Evolutionary conservation across 257 asterid species (phyloP).

Genomic region (Sherardia arvensis): DNA sequence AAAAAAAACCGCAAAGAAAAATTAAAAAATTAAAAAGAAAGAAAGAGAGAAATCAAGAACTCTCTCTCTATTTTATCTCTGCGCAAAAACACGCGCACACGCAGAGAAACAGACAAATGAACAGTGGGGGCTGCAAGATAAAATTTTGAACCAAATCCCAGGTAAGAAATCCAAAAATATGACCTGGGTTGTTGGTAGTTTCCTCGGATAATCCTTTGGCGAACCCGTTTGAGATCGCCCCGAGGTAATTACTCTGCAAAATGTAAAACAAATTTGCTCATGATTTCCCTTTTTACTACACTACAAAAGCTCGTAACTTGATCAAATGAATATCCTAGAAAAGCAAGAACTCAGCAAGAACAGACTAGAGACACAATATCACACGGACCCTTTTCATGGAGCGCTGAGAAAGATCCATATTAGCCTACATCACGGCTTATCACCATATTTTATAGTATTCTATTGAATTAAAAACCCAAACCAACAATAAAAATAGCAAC

Average conservation of each 20-base stretch:
- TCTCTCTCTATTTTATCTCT: constrained; percentile 13
- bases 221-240: constrained; percentile 38
- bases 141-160: constrained; percentile 31
- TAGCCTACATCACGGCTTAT: neutral
- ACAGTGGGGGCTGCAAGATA: constrained; percentile 4
- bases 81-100: neutral
- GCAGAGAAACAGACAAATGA: constrained; percentile 14
- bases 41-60: constrained; percentile 9
- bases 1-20: neutral
- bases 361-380: neutral
- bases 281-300: neutral
- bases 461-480: neutral
- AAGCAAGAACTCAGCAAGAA: constrained; percentile 3
- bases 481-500: neutral
- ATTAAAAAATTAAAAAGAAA: too few relatives aligned
- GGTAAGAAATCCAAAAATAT: constrained; percentile 33
- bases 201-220: constrained; percentile 21
- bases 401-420: constrained; percentile 17
- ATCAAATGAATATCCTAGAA: neutral
- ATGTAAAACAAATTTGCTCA: neutral
- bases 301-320: neutral
- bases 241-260: constrained; percentile 27
- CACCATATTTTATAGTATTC: neutral
- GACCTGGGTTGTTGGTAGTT: constrained; percentile 47
- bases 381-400: constrained; percentile 3